phyloP scores from a whole-genome alignment of 441 rosid species.

The Viola pubescens region DNA sequence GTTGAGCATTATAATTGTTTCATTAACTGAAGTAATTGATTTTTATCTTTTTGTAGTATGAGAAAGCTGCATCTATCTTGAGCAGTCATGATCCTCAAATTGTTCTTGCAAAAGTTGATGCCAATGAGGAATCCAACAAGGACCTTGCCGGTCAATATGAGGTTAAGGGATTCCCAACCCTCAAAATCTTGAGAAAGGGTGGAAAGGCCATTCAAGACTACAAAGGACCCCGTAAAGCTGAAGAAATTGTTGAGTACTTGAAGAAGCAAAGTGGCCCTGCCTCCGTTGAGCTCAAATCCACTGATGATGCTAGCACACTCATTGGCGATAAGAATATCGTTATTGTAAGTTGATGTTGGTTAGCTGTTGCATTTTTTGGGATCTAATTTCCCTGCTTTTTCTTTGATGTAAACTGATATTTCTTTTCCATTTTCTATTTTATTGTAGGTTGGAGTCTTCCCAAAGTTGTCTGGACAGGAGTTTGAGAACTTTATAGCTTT shows the following conservation, averaged over 20 bases:
- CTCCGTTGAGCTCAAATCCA: slow-evolving; percentile 69
- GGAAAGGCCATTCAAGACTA: slow-evolving; percentile 69
- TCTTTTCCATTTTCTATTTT: no score
- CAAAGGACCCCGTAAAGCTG: slow-evolving; percentile 93
- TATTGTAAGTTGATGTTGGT: slow-evolving; percentile 42
- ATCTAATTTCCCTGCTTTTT: not conserved
- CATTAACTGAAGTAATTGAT: not conserved
- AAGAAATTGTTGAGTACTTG: slow-evolving; percentile 73
- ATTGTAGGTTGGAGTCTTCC: slow-evolving; percentile 83
- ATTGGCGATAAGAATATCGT: slow-evolving; percentile 59
- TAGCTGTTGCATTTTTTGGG: not conserved
- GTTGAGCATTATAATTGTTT: not conserved
- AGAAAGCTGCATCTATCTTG: slow-evolving; percentile 80
- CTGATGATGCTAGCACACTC: slow-evolving; percentile 48
- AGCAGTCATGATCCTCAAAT: slow-evolving; percentile 60
- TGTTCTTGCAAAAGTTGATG: slow-evolving; percentile 83
- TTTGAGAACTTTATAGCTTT: slow-evolving; percentile 55
- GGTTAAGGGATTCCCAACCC: slow-evolving; percentile 76
- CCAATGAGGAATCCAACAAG: slow-evolving; percentile 66
- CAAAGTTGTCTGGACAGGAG: slow-evolving; percentile 79
- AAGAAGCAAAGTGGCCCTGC: slow-evolving; percentile 91
- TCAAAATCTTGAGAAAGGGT: slow-evolving; percentile 81
- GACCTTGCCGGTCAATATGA: slow-evolving; percentile 50
- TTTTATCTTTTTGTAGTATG: slow-evolving; percentile 44
- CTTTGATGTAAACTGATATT: no score